Conservation (phyloP, 2,329 filamentous ascomycete species). For the Aspergillus latus region DNA sequence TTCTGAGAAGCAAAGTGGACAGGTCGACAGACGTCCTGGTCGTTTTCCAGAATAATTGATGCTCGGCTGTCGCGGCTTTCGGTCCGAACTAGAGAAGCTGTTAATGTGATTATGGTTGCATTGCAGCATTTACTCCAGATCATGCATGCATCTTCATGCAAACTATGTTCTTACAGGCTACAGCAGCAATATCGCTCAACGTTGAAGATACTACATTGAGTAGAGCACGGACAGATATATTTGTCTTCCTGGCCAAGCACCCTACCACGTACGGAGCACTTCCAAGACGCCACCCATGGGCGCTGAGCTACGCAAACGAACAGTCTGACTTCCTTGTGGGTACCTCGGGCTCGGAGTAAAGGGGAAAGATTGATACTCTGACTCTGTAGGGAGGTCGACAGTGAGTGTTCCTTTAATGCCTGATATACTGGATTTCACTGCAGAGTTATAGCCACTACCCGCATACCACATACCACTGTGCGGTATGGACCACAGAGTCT, state of each 20-base stretch:
- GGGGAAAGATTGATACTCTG: too few species aligned
- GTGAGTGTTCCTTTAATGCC: not conserved
- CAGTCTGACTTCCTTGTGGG: too few species aligned
- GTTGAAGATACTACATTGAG: too few species aligned
- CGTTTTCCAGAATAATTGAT: not conserved
- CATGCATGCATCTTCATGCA: constrained; percentile 11
- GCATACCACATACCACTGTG: not conserved
- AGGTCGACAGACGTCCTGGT: not conserved
- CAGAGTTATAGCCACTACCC: not conserved
- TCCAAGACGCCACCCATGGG: too few species aligned
- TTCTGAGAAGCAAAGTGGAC: not conserved
- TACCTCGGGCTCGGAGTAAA: too few species aligned
- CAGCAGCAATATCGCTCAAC: too few species aligned
- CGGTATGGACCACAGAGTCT: not conserved
- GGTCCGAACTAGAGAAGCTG: not conserved
- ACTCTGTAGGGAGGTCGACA: too few species aligned
- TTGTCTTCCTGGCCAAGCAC: too few species aligned
- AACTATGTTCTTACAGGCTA: constrained; percentile 8
- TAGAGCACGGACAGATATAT: too few species aligned
- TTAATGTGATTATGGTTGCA: constrained; percentile 9
- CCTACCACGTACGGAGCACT: too few species aligned
- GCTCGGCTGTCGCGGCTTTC: constrained; percentile 10
- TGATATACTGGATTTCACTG: not conserved
- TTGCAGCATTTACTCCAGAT: constrained; percentile 8
- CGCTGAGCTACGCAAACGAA: too few species aligned